A percentile compares a stretch with the other conserved stretches of the same genome.
These are phyloP conservation scores for Bathelium albidoporum DNA, from an alignment of 495 filamentous ascomycete species.

Conservation along the genomic window DNA sequence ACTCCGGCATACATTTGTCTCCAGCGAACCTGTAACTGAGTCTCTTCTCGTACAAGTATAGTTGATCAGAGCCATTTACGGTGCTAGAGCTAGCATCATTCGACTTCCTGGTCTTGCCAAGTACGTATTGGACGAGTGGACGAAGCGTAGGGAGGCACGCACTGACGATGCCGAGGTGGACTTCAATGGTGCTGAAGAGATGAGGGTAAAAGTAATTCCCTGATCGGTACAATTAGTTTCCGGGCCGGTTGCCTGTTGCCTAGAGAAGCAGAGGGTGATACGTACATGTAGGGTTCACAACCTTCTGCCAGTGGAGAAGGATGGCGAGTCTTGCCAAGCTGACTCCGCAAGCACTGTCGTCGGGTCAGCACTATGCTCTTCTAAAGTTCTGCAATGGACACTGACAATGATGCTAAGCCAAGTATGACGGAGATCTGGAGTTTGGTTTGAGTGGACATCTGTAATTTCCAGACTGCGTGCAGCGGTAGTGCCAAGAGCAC, in stretches of 20 bases:
- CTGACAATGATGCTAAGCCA: neutral
- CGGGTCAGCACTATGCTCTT: neutral
- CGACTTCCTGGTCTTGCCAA: neutral
- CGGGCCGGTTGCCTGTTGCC: neutral
- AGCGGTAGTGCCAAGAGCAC: neutral
- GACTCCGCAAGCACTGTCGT: neutral
- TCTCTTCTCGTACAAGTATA: neutral
- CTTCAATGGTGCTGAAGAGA: neutral
- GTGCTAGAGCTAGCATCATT: neutral
- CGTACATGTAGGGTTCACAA: neutral
- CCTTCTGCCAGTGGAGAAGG: constrained; percentile 3
- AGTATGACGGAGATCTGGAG: neutral
- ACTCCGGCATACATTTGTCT: neutral
- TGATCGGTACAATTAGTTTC: neutral
- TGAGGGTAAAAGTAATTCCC: neutral
- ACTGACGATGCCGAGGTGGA: neutral
- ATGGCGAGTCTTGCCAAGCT: neutral
- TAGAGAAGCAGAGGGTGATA: no score
- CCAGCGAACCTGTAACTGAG: neutral
- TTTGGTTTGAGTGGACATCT: neutral
- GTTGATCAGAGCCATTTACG: neutral
- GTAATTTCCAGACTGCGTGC: neutral
- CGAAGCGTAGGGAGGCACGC: neutral
- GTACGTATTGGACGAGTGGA: neutral
- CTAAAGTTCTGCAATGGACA: neutral